These are phyloP conservation scores for Yamadazyma friedrichii DNA, from an alignment of 1,139 yeast genomes.

Conservation along the genomic window DNA sequence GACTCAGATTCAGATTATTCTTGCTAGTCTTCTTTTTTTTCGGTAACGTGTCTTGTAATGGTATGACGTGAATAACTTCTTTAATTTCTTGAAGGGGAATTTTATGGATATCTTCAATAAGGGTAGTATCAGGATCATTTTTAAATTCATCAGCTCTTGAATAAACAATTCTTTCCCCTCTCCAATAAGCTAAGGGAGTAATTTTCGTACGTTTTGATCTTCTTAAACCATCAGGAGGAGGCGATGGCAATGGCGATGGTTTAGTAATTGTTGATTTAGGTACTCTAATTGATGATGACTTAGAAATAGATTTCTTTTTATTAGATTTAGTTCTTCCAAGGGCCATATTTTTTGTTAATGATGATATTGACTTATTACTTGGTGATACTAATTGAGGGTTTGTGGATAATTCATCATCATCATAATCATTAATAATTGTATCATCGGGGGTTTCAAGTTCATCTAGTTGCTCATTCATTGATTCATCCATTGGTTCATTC, in stretches of 20 bases:
- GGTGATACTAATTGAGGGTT: background rate
- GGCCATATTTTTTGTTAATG: conserved; percentile 44
- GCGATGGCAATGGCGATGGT: conserved; percentile 43
- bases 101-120: conserved; percentile 32
- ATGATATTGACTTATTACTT: conserved; percentile 12
- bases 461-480: conserved; percentile 3
- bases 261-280: conserved; percentile 7
- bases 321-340: conserved; percentile 25
- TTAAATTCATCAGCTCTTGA: conserved; percentile 46
- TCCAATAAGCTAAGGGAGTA: conserved; percentile 83
- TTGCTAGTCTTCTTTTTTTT: background rate
- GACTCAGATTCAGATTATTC: conserved; percentile 4
- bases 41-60: conserved; percentile 9
- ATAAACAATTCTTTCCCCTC: conserved; percentile 74
- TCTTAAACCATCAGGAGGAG: conserved; percentile 46
- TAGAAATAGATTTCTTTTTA: background rate
- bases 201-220: conserved; percentile 63
- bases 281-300: background rate
- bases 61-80: conserved; percentile 55
- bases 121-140: conserved; percentile 34
- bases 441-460: background rate
- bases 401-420: background rate
- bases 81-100: conserved; percentile 59
- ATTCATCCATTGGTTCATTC: conserved; percentile 11
- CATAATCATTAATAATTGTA: background rate